A percentile compares a stretch with the other conserved stretches of the same genome.
phyloP scores from a whole-genome alignment of 2,329 filamentous ascomycete species.

The Xylaria arbuscula region DNA sequence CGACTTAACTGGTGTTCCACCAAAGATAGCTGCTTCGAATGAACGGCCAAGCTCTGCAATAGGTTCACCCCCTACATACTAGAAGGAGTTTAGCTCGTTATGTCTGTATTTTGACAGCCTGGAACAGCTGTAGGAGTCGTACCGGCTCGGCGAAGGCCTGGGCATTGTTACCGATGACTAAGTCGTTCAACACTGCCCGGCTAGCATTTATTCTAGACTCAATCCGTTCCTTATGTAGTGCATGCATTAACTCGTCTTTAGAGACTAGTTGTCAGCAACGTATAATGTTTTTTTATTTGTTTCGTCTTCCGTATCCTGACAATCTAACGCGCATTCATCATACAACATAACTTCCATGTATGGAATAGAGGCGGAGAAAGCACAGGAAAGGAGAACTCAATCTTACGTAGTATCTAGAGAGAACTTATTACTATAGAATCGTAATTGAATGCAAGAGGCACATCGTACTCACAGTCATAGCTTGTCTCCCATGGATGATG shows the following conservation, averaged over 20 bases:
- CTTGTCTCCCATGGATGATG: not conserved
- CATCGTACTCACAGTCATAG: constrained; percentile 14
- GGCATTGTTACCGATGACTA: too few species aligned
- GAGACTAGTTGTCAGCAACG: not conserved
- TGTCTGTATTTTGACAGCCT: too few species aligned
- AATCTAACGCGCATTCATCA: not conserved
- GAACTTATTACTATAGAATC: not conserved
- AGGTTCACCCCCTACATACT: not conserved
- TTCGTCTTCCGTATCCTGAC: not conserved
- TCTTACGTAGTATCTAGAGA: constrained; percentile 15
- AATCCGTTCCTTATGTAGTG: not conserved
- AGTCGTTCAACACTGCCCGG: too few species aligned
- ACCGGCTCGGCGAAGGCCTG: not conserved
- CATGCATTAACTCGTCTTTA: constrained; percentile 20
- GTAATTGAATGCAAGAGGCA: not conserved
- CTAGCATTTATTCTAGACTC: not conserved
- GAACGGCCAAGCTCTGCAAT: not conserved
- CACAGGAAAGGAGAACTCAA: not conserved
- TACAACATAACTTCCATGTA: too few species aligned
- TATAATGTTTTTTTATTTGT: too few species aligned
- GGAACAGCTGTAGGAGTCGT: not conserved
- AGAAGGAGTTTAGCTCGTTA: not conserved
- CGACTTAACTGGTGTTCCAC: not conserved
- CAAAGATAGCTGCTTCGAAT: not conserved
- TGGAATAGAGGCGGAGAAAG: not conserved